Conservation (phyloP, 495 filamentous ascomycete species). For the Penicillium goetzii region DNA sequence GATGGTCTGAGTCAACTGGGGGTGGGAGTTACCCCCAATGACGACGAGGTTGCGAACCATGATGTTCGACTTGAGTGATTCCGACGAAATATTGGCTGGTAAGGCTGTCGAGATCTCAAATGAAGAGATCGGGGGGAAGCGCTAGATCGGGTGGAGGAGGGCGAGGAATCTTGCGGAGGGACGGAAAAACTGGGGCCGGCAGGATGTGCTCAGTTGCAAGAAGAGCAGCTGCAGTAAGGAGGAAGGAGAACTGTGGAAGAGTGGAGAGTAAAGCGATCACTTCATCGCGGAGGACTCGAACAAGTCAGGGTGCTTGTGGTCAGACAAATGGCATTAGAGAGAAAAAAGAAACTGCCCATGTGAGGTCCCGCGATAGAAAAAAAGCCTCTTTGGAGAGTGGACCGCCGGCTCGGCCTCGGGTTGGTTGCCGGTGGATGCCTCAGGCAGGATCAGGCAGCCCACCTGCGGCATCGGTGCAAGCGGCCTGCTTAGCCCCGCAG, state of each 20-base stretch:
- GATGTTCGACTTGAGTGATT: slow-evolving; percentile 15
- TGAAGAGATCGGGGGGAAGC: slow-evolving; percentile 17
- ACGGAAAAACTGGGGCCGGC: slow-evolving; percentile 41
- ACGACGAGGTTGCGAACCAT: slow-evolving; percentile 98
- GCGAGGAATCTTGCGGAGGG: slow-evolving; percentile 35
- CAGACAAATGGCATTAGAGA: slow-evolving; percentile 25
- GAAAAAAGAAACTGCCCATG: slow-evolving; percentile 35
- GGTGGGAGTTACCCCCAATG: slow-evolving; percentile 91
- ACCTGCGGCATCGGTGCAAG: slow-evolving; percentile 39
- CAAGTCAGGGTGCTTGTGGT: slow-evolving; percentile 20
- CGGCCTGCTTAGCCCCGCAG: slow-evolving; percentile 24
- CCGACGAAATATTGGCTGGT: slow-evolving; percentile 7
- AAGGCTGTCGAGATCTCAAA: slow-evolving; percentile 18
- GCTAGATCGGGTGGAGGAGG: slow-evolving; percentile 33
- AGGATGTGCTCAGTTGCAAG: slow-evolving; percentile 26
- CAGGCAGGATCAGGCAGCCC: slow-evolving; percentile 23
- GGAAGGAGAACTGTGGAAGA: slow-evolving; percentile 11
- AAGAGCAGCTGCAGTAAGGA: slow-evolving; percentile 24
- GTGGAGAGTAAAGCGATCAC: slow-evolving; percentile 37
- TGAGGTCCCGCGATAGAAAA: slow-evolving; percentile 44
- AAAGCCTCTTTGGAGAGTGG: slow-evolving; percentile 42
- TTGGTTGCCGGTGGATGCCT: slow-evolving; percentile 20
- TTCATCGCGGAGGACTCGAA: slow-evolving; percentile 41
- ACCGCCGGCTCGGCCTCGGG: slow-evolving; percentile 30
- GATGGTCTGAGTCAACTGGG: slow-evolving; percentile 79